These are phyloP conservation scores for Microsporum canis DNA, from an alignment of 2,329 filamentous ascomycete species.

Conservation along the genomic window DNA sequence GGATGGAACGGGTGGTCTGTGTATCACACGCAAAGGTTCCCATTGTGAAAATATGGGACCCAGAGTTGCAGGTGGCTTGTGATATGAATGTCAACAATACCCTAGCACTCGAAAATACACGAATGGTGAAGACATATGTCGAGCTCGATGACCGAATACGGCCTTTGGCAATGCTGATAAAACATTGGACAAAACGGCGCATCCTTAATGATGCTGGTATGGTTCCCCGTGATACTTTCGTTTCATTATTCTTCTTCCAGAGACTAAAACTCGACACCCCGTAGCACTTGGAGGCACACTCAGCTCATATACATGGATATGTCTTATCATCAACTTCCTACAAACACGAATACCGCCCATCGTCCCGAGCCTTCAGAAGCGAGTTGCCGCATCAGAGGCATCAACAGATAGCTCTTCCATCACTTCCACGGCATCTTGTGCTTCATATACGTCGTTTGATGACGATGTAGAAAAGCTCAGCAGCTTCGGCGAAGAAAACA, in stretches of 20 bases:
- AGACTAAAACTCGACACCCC: background rate
- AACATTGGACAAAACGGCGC: conserved; percentile 89
- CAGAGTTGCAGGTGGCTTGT: conserved; percentile 74
- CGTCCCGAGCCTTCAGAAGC: conserved; percentile 70
- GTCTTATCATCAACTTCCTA: conserved; percentile 91
- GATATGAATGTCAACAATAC: conserved; percentile 99
- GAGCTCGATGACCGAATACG: conserved; percentile 83
- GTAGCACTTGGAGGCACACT: conserved; percentile 82
- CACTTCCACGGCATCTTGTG: background rate
- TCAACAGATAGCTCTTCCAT: conserved; percentile 53
- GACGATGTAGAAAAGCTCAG: conserved; percentile 67
- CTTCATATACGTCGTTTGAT: conserved; percentile 52
- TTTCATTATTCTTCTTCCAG: background rate
- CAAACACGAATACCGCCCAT: conserved; percentile 77
- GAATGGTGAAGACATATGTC: conserved; percentile 96
- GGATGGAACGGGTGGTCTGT: conserved; percentile 93
- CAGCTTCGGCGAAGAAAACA: conserved; percentile 67
- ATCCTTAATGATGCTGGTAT: conserved; percentile 93
- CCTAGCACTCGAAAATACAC: conserved; percentile 84
- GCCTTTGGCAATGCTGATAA: conserved; percentile 90
- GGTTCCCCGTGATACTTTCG: conserved; percentile 20
- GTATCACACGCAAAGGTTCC: conserved; percentile 92
- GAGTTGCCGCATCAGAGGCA: conserved; percentile 39
- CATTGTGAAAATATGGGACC: conserved; percentile 98
- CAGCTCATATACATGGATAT: conserved; percentile 99